These are phyloP conservation scores for Smallanthus sonchifolius DNA, from an alignment of 129 eudicot species.

Conservation along the genomic window DNA sequence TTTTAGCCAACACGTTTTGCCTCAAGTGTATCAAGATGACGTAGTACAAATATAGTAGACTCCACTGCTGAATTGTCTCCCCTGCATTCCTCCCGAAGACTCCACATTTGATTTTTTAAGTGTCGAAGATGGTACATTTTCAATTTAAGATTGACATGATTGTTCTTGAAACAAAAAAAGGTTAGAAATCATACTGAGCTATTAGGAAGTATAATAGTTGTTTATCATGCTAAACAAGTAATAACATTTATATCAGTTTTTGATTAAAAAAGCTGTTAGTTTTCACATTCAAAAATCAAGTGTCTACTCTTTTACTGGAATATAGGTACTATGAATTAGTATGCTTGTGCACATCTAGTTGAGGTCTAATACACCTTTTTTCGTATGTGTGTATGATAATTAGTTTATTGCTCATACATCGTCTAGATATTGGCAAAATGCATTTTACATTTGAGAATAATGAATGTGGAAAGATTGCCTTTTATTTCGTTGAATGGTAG, in stretches of 20 bases:
- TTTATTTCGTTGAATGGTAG: no score
- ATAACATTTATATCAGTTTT: no score
- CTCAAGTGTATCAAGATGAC: neutral
- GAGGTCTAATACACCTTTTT: neutral
- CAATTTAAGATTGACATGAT: no score
- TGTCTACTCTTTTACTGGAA: neutral
- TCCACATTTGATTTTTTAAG: no score
- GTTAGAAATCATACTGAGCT: no score
- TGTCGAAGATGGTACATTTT: no score
- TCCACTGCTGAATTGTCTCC: neutral
- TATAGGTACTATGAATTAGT: neutral
- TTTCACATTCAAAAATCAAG: neutral
- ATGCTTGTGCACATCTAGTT: neutral
- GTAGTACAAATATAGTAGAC: neutral
- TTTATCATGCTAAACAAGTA: no score
- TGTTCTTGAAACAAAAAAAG: no score
- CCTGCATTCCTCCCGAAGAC: no score
- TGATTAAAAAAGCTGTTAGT: neutral
- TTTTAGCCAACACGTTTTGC: neutral
- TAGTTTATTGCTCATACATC: neutral
- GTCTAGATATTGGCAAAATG: neutral
- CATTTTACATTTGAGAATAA: neutral
- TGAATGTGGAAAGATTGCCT: neutral
- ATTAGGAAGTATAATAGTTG: no score
- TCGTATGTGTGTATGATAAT: neutral